These are phyloP conservation scores for Fusarium austroafricanum DNA, from an alignment of 2,329 filamentous ascomycete genomes.

Conservation along the genomic window DNA sequence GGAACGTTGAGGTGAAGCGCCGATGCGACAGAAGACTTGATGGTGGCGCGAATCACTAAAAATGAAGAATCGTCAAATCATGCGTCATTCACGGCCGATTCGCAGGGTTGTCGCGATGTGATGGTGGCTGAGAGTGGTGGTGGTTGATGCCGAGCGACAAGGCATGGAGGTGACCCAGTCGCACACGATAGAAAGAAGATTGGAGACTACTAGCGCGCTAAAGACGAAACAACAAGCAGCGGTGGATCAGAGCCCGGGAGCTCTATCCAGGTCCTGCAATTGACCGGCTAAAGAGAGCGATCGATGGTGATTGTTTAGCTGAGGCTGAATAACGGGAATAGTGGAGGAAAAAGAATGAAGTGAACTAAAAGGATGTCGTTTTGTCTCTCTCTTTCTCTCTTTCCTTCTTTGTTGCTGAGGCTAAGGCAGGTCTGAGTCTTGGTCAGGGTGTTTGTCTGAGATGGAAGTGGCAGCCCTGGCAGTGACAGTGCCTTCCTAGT, in stretches of 20 bases:
- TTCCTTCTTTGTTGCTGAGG: slow-evolving; percentile 8
- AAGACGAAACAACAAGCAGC: slow-evolving; percentile 18
- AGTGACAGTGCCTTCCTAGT: too few species aligned
- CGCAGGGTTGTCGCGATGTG: slow-evolving; percentile 33
- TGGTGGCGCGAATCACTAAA: slow-evolving; percentile 8
- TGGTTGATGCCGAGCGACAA: slow-evolving; percentile 34
- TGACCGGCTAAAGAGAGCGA: slow-evolving; percentile 19
- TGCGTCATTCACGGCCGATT: slow-evolving; percentile 17
- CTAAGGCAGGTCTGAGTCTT: not conserved
- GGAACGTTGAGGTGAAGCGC: not conserved
- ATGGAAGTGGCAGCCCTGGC: not conserved
- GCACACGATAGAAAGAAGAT: slow-evolving; percentile 30
- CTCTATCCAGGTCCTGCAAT: slow-evolving; percentile 35
- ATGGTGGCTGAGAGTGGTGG: slow-evolving; percentile 10
- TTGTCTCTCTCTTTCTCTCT: not conserved
- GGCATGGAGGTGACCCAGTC: slow-evolving; percentile 30
- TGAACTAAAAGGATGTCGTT: not conserved
- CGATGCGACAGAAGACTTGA: slow-evolving; percentile 3
- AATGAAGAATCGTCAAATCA: slow-evolving; percentile 1
- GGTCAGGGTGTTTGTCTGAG: not conserved
- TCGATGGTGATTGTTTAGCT: not conserved
- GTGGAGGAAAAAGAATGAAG: not conserved
- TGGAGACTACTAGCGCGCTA: slow-evolving; percentile 26
- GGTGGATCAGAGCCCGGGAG: slow-evolving; percentile 44
- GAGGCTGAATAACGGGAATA: not conserved